Percentiles rank a stretch among this genome's conserved stretches.
phyloP scores from a whole-genome alignment of 192 early-diverging fungal species.

The Backusella parvicylindrica region DNA sequence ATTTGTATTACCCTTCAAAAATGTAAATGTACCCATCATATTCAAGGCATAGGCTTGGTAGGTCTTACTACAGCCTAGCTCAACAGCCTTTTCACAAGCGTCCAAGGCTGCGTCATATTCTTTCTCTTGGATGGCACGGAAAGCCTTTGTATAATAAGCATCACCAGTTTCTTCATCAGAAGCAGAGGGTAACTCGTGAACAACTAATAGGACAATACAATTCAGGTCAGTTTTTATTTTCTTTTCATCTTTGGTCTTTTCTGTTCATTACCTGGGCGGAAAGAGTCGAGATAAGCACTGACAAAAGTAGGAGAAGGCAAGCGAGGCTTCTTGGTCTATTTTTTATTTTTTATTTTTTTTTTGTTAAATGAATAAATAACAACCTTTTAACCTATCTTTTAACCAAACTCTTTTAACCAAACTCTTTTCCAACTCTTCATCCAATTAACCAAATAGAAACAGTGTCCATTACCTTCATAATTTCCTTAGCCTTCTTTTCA shows the following conservation, averaged over 20 bases:
- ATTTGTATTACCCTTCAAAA: slow-evolving; percentile 81
- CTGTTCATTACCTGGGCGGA: slow-evolving; percentile 49
- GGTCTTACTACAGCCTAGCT: slow-evolving; percentile 41
- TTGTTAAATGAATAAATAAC: not conserved
- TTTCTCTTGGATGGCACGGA: slow-evolving; percentile 43
- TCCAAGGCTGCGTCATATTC: slow-evolving; percentile 61
- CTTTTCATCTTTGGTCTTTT: not conserved
- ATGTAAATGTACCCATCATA: slow-evolving; percentile 82
- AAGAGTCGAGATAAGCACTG: slow-evolving; percentile 91
- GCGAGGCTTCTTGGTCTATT: slow-evolving; percentile 42
- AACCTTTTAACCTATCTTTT: too few relatives aligned
- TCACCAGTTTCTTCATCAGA: slow-evolving; percentile 38
- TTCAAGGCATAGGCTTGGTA: slow-evolving; percentile 71
- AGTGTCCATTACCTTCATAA: slow-evolving; percentile 55
- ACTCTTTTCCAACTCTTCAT: not conserved
- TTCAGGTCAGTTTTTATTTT: not conserved
- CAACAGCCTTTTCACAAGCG: slow-evolving; percentile 60
- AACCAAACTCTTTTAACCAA: too few relatives aligned
- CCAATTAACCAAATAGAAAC: not conserved
- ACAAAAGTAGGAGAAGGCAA: slow-evolving; percentile 91
- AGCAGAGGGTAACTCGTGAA: slow-evolving; percentile 10
- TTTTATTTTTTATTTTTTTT: not conserved
- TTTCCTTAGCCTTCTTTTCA: slow-evolving; percentile 70
- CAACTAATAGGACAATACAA: not conserved
- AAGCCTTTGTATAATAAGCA: slow-evolving; percentile 51